A percentile compares a stretch with the other conserved stretches of the same genome.
Evolutionary conservation across 306 rosid genomes (phyloP).

Genomic region (Inga laurina): DNA sequence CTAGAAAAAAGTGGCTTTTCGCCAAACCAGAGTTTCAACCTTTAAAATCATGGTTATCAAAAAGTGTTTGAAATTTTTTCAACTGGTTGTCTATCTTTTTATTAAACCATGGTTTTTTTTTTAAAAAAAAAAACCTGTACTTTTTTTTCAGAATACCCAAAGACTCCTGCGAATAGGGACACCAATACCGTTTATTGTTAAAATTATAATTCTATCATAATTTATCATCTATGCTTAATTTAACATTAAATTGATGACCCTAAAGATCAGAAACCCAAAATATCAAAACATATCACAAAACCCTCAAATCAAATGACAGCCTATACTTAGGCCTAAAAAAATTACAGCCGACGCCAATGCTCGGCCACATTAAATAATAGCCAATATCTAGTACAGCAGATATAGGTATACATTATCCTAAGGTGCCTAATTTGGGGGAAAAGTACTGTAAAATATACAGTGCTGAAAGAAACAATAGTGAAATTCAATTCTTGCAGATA

Average conservation of each 20-base stretch:
- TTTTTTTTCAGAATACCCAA: too few relatives aligned
- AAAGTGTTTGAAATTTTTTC: too few relatives aligned
- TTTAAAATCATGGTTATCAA: too few relatives aligned
- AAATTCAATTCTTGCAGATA: not conserved
- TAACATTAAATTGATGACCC: not conserved
- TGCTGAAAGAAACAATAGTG: conserved; percentile 10
- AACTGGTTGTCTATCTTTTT: too few relatives aligned
- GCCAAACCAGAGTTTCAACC: too few relatives aligned
- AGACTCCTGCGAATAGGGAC: not conserved
- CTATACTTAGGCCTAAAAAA: too few relatives aligned
- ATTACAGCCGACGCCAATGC: not conserved
- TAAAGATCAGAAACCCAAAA: not conserved
- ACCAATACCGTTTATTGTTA: not conserved
- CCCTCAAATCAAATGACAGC: not conserved
- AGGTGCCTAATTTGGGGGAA: not conserved
- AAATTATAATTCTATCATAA: too few relatives aligned
- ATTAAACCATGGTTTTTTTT: too few relatives aligned
- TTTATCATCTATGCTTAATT: too few relatives aligned
- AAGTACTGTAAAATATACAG: not conserved
- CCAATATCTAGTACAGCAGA: not conserved
- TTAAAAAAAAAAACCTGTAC: too few relatives aligned
- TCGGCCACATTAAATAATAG: not conserved
- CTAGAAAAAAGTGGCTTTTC: too few relatives aligned
- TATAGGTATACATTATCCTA: not conserved
- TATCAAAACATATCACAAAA: too few relatives aligned